Base-by-base conservation (phyloP, 2,329 filamentous ascomycete genomes). In the Paraphoma sp. region DNA sequence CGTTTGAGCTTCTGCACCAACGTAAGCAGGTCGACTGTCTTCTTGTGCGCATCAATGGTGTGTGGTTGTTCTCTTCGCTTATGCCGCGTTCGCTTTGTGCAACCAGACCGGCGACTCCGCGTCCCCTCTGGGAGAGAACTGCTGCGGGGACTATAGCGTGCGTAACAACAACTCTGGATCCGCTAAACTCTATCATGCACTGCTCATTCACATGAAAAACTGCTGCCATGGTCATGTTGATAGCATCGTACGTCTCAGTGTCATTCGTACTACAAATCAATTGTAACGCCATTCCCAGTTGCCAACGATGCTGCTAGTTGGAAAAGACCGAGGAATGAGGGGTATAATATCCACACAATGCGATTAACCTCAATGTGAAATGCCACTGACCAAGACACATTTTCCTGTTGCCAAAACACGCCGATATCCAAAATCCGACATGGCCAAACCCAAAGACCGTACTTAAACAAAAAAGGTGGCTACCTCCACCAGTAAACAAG, bases 271-370 rank as follows among this genome's bases (percentile, higher is more conserved):
- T 30, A 52, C 43, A 46, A 46, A 49, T 6, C 23, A 23, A 42
- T 14, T 16, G 23, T 11, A 42, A 42, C 40, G 40, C 40, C 40
- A 16, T 42, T 17, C 40, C 40, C 12, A 42, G 16, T 16, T 38
- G 3, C 10, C 33, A 11, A 23, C 23, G 23, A 23, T 38, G 10
- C 33, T n/a, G 12, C 12, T 10, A 42, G 16, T 42, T n/a, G 40
- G 16, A 42, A 42, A n/a, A 14, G 40, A 42, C 40, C 16, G 40
- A 17, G 16, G n/a, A 16, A n/a, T 16, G n/a, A 46, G 31, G 30
- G 47, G 48, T 58, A 58, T 59, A 52, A 54, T 46, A 31, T 45
- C 46, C 53, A 52, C 48, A 45, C 56, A 52, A 51, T 49, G 38
- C 47, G 51, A 53, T 31, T 36, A 48, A 36, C 42, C 41, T 29